Evolutionary conservation across 2,329 filamentous ascomycete genomes (phyloP).

Genomic region (Ustulina deusta): DNA sequence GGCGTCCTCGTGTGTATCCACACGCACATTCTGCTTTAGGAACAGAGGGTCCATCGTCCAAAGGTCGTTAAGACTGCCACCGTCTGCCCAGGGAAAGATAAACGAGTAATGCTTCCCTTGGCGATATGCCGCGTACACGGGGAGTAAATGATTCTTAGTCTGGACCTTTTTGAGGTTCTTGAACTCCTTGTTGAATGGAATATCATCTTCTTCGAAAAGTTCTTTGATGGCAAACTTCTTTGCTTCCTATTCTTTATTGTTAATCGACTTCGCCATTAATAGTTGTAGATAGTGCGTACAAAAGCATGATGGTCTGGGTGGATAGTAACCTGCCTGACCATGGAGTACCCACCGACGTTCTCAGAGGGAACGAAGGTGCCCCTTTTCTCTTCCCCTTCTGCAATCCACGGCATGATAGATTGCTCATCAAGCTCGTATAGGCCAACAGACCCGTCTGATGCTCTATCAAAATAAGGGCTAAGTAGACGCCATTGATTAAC

Average conservation of each 20-base stretch:
- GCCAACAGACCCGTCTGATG: conserved; percentile 18
- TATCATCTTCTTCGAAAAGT: conserved; percentile 19
- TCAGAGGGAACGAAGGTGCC: background rate
- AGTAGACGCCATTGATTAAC: conserved; percentile 30
- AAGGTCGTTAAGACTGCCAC: conserved; percentile 26
- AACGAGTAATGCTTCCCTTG: conserved; percentile 25
- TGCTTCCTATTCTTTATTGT: conserved; percentile 13
- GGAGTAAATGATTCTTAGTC: conserved; percentile 23
- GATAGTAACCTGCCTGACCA: conserved; percentile 25
- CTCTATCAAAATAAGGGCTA: conserved; percentile 30
- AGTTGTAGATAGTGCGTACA: conserved; percentile 1
- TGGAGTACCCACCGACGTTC: conserved; percentile 17
- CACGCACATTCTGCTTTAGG: conserved; percentile 2
- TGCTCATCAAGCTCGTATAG: conserved; percentile 34
- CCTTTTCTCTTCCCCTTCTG: conserved; percentile 9
- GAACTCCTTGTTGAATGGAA: conserved; percentile 26
- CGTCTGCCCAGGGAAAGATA: conserved; percentile 36
- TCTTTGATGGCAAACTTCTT: conserved; percentile 30
- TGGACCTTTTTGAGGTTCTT: conserved; percentile 28
- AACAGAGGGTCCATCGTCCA: conserved; percentile 24
- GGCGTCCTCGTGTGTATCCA: background rate
- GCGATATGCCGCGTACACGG: conserved; percentile 23
- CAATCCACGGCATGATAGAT: conserved; percentile 34
- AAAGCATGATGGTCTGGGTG: conserved; percentile 35
- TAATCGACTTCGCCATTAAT: background rate